phyloP scores from a whole-genome alignment of 2,329 filamentous ascomycete species.

The Leptographium radiaticola region DNA sequence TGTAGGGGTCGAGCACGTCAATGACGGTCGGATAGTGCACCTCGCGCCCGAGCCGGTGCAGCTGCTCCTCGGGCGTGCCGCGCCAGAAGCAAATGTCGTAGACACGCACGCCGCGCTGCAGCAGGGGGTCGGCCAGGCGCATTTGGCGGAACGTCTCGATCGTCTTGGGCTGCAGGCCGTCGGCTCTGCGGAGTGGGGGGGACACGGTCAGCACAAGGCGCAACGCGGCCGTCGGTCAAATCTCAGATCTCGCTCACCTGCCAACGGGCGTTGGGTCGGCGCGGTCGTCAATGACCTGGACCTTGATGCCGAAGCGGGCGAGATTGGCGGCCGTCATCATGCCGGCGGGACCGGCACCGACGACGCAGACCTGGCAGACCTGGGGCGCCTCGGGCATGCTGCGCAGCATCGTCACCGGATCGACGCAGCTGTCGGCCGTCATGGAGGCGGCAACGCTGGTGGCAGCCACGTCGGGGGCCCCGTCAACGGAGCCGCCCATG shows the following conservation, averaged over 20 bases:
- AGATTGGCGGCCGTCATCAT: constrained; percentile 33
- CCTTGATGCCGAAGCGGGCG: constrained; percentile 45
- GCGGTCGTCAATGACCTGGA: constrained; percentile 44
- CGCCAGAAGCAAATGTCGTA: constrained; percentile 69
- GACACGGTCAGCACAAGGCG: background rate
- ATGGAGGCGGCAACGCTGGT: constrained; percentile 17
- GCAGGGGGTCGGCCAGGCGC: constrained; percentile 53
- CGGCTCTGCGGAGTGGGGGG: constrained; percentile 31
- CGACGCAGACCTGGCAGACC: constrained; percentile 27
- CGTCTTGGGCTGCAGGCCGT: constrained; percentile 65
- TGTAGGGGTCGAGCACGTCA: constrained; percentile 41
- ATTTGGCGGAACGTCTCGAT: constrained; percentile 67
- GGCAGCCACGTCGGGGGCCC: constrained; percentile 14
- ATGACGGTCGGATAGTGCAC: constrained; percentile 50
- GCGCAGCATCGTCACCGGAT: constrained; percentile 33
- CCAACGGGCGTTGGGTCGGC: constrained; percentile 38
- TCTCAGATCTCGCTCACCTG: constrained; percentile 11
- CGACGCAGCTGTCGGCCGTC: constrained; percentile 22
- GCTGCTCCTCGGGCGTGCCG: constrained; percentile 41
- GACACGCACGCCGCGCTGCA: constrained; percentile 54
- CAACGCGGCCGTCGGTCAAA: no score
- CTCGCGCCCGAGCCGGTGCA: constrained; percentile 21
- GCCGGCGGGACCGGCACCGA: constrained; percentile 43
- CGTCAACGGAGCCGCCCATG: constrained; percentile 14
- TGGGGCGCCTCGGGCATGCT: constrained; percentile 18